Conservation (phyloP, 1,139 yeast species). For the Pichia sp. region DNA sequence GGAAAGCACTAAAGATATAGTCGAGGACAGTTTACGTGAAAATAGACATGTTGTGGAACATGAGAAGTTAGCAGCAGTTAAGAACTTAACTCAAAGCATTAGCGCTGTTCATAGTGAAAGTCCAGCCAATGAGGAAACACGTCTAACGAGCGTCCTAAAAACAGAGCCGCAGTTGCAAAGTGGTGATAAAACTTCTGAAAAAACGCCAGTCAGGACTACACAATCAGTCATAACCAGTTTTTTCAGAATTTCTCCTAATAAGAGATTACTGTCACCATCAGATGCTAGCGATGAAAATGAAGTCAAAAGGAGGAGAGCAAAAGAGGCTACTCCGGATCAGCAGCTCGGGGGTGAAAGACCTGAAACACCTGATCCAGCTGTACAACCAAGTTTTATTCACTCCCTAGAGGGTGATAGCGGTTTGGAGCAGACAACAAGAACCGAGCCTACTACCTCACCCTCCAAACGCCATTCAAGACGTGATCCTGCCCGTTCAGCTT, state of each 20-base stretch:
- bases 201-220: neutral
- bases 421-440: neutral
- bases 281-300: neutral
- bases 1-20: neutral
- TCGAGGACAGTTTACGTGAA: neutral
- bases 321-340: neutral
- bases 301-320: neutral
- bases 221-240: conserved; percentile 16
- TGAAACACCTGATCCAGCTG: neutral
- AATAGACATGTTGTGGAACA: neutral
- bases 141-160: neutral
- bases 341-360: neutral
- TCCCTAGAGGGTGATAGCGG: neutral
- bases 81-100: neutral
- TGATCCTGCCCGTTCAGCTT: conserved; percentile 8
- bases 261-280: neutral
- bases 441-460: neutral
- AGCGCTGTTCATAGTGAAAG: neutral
- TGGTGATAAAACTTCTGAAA: neutral
- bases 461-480: conserved; percentile 3
- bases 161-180: neutral
- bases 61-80: neutral
- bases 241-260: conserved; percentile 14
- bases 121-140: neutral
- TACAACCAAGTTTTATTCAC: neutral